Conservation (phyloP, 139 green algal genomes). For the Chlorella vulgaris region DNA sequence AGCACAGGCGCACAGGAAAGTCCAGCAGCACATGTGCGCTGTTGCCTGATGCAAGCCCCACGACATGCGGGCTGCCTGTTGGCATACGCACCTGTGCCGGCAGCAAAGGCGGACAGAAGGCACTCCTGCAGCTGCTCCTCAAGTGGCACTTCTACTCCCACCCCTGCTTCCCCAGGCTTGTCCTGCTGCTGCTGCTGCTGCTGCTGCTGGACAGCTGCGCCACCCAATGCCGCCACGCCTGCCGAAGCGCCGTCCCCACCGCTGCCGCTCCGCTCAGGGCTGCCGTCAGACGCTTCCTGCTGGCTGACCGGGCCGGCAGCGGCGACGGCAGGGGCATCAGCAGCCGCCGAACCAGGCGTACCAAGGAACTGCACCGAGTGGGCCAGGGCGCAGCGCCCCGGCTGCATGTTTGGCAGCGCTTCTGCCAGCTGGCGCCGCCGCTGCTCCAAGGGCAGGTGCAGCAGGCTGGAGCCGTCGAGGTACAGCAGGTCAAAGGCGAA, state of each 20-base stretch:
- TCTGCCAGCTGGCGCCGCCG: conserved; percentile 40
- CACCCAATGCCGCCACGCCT: too few species aligned
- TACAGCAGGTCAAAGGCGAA: conserved; percentile 91
- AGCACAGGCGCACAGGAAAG: too few species aligned
- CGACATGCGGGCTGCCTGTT: too few species aligned
- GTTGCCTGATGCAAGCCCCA: too few species aligned
- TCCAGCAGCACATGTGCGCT: too few species aligned
- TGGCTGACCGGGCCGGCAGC: not conserved
- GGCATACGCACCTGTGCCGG: conserved; percentile 39
- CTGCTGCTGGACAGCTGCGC: too few species aligned
- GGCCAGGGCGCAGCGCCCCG: conserved; percentile 78
- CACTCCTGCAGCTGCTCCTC: conserved; percentile 51
- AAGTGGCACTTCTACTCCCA: not conserved
- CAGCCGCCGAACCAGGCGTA: too few species aligned
- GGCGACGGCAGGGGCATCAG: not conserved
- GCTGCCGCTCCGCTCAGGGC: too few species aligned
- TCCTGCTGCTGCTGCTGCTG: too few species aligned
- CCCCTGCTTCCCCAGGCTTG: not conserved
- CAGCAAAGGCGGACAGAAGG: conserved; percentile 63
- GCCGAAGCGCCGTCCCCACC: too few species aligned
- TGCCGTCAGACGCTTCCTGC: not conserved
- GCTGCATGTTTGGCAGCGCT: conserved; percentile 50
- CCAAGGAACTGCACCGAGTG: not conserved
- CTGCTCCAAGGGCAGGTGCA: conserved; percentile 62
- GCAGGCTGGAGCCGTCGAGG: conserved; percentile 64